Base-by-base conservation (phyloP, 495 filamentous ascomycete species). In the Penicillium egyptiacum region DNA sequence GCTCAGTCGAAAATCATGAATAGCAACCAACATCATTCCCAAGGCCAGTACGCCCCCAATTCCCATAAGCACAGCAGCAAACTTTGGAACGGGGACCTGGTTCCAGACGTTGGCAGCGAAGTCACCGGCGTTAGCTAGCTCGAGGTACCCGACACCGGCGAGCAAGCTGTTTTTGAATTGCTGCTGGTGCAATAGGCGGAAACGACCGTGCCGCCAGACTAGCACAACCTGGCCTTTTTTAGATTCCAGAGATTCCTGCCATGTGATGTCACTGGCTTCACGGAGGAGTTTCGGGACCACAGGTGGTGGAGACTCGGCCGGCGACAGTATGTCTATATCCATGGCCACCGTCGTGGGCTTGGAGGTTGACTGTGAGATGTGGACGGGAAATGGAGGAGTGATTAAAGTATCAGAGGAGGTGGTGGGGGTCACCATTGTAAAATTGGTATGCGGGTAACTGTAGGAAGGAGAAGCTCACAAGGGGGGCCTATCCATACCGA, bases 61-160 rank as follows among this genome's bases (percentile, higher is more conserved):
- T 10, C 70, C 78, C 79, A 83, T 81, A 5, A 81, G 60, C 17
- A 73, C 70, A 9, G 74, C 65, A 4, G 76, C 78, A 44, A 75
- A 74, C 3, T 46, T 65, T 3, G 80, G 78, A 2, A 79, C 69
- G 0, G 79, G 80, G 31, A 71, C 69, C 23, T 74, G 48, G 43
- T 83, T 83, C 78, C 77, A 83, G 7, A 80, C 75, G 41, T 83
- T 83, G 14, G 80, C 79, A 0, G 80, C 76, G 41, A 83, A 81
- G 57, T 83, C 80, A 2, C 71, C 76, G 0, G 76, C 78, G 48
- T 83, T 83, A 41, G 76, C 77, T 16, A 81, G 68, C 55, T 83
- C 80, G 28, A 83, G 70, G 48, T 73, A 79, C 2, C 77, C 80
- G 1, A 79, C 73, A 43, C 75, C 70, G 1, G 72, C 68, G 19